phyloP scores from a whole-genome alignment of 768 basidiomycete species.

The Lanmaoa pseudosensibilis region DNA sequence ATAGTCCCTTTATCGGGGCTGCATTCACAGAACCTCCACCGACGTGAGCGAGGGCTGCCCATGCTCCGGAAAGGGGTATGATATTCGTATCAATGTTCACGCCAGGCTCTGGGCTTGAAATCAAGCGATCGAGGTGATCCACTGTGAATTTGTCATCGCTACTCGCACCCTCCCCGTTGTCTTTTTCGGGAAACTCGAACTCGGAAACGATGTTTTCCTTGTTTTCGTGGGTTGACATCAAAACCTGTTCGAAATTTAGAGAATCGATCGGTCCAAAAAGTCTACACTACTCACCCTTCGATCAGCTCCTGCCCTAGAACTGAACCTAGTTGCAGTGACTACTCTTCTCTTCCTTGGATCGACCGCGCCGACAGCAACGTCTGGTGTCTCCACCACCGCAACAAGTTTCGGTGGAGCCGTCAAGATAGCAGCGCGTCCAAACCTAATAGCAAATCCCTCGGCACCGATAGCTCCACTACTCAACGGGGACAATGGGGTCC shows the following conservation, averaged over 20 bases:
- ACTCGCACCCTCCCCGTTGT: slow-evolving; percentile 4
- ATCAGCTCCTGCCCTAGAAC: slow-evolving; percentile 78
- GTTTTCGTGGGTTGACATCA: slow-evolving; percentile 79
- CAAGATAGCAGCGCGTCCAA: slow-evolving; percentile 71
- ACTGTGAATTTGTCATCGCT: background rate
- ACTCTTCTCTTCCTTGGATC: slow-evolving; percentile 82
- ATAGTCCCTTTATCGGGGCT: slow-evolving; percentile 50
- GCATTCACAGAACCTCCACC: slow-evolving; percentile 35
- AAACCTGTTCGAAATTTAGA: slow-evolving; percentile 49
- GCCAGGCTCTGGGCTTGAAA: slow-evolving; percentile 29
- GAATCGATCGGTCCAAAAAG: background rate
- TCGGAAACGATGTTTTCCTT: slow-evolving; percentile 35
- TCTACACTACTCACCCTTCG: slow-evolving; percentile 57
- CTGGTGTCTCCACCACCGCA: slow-evolving; percentile 82
- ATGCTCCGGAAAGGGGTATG: slow-evolving; percentile 69
- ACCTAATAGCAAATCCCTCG: slow-evolving; percentile 46
- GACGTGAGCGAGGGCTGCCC: slow-evolving; percentile 63
- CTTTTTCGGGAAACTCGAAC: slow-evolving; percentile 25
- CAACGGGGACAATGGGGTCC: slow-evolving; percentile 35
- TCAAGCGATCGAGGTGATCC: slow-evolving; percentile 13
- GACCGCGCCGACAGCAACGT: slow-evolving; percentile 86
- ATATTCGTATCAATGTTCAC: slow-evolving; percentile 69
- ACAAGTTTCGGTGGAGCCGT: slow-evolving; percentile 84
- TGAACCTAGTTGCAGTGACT: slow-evolving; percentile 86
- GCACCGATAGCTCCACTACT: slow-evolving; percentile 23